phyloP scores from a whole-genome alignment of 768 basidiomycete genomes.

The Amanita phalloides region DNA sequence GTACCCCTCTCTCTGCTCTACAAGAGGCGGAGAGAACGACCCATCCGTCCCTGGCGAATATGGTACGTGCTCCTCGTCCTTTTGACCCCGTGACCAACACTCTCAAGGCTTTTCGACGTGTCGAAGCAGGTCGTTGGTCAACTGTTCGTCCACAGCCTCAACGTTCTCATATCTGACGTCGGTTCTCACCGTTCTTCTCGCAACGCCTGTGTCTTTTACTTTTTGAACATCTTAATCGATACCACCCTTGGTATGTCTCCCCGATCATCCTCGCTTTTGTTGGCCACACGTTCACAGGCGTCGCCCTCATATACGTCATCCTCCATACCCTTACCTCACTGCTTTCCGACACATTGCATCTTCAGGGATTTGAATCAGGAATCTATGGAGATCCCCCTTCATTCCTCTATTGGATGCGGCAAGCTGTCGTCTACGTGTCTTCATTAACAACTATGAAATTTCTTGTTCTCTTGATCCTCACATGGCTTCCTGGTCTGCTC shows the following conservation, averaged over 20 bases:
- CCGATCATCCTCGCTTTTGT: not conserved
- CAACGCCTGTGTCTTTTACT: conserved; percentile 89
- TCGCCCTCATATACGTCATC: conserved; percentile 69
- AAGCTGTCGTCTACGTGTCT: conserved; percentile 74
- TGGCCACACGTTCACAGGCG: conserved; percentile 36
- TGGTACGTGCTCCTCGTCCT: conserved; percentile 42
- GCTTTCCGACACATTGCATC: conserved; percentile 48
- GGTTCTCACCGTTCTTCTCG: conserved; percentile 57
- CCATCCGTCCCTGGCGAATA: conserved; percentile 85
- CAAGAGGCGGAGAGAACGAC: conserved; percentile 80
- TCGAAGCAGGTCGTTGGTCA: conserved; percentile 87
- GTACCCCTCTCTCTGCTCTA: conserved; percentile 82
- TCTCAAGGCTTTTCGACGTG: conserved; percentile 77
- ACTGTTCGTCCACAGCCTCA: conserved; percentile 69
- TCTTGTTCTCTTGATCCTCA: conserved; percentile 71
- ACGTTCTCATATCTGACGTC: conserved; percentile 70
- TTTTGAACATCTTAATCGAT: conserved; percentile 88
- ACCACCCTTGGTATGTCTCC: conserved; percentile 68
- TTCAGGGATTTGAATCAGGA: conserved; percentile 79
- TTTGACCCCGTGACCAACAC: not conserved
- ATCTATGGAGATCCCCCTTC: conserved; percentile 84
- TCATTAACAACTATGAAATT: conserved; percentile 84
- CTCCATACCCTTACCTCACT: conserved; percentile 55
- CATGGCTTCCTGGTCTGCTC: conserved; percentile 60
- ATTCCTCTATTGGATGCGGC: conserved; percentile 59